Percentiles rank a stretch among this genome's conserved stretches.
These are phyloP conservation scores for Sphaerulina populicola DNA, from an alignment of 2,329 filamentous ascomycete species.

Conservation along the genomic window DNA sequence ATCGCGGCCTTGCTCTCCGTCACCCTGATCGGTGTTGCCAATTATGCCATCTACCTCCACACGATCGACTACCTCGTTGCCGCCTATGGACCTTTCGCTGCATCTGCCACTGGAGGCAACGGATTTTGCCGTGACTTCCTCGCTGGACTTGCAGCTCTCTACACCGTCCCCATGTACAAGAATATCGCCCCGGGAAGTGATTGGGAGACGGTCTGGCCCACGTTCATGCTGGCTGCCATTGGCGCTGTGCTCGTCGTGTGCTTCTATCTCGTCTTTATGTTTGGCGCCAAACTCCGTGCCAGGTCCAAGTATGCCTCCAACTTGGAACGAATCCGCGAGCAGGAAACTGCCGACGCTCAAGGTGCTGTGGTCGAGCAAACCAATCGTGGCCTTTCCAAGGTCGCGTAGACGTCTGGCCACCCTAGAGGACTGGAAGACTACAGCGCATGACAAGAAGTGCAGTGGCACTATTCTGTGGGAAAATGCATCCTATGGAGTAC, in stretches of 20 bases:
- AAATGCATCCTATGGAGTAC: too few species aligned
- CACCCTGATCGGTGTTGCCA: slow-evolving; percentile 61
- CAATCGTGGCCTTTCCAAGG: too few species aligned
- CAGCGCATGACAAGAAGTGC: too few species aligned
- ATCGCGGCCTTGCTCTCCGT: slow-evolving; percentile 59
- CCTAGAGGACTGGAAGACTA: too few species aligned
- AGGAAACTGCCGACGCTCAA: slow-evolving; percentile 13
- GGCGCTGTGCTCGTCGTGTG: slow-evolving; percentile 46
- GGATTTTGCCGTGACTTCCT: slow-evolving; percentile 66
- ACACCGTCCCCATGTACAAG: slow-evolving; percentile 48
- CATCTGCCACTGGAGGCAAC: slow-evolving; percentile 67
- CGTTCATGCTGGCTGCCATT: slow-evolving; percentile 46
- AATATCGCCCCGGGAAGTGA: slow-evolving; percentile 23
- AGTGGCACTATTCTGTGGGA: too few species aligned
- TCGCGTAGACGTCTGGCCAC: too few species aligned
- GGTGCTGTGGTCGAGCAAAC: not conserved
- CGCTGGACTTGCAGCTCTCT: slow-evolving; percentile 62
- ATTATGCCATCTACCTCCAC: slow-evolving; percentile 37
- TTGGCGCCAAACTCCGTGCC: slow-evolving; percentile 37
- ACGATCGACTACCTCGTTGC: slow-evolving; percentile 57
- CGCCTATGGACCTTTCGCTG: slow-evolving; percentile 63
- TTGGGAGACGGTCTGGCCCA: slow-evolving; percentile 41
- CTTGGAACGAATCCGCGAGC: slow-evolving; percentile 30
- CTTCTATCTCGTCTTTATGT: slow-evolving; percentile 48
- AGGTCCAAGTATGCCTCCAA: slow-evolving; percentile 44